These are phyloP conservation scores for Daldinia caldariorum DNA, from an alignment of 495 filamentous ascomycete species.

Conservation along the genomic window DNA sequence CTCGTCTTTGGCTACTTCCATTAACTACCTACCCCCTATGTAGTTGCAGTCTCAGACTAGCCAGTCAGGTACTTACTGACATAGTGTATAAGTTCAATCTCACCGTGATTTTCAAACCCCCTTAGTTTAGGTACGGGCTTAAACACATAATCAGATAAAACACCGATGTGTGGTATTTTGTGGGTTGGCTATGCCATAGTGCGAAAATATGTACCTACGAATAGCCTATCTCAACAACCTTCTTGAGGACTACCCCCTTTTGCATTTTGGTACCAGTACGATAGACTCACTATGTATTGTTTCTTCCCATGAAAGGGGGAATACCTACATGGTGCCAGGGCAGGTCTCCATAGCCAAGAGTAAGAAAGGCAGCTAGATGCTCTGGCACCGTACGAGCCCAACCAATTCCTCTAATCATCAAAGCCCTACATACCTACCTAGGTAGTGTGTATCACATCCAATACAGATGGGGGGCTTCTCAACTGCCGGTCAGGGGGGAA, in stretches of 20 bases:
- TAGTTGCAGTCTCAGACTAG: neutral
- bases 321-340: neutral
- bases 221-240: constrained; percentile 3
- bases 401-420: neutral
- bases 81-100: neutral
- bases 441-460: neutral
- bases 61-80: neutral
- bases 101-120: neutral
- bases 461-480: neutral
- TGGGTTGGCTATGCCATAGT: neutral
- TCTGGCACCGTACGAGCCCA: neutral
- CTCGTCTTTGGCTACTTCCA: neutral
- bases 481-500: constrained; percentile 3
- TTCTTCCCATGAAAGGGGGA: neutral
- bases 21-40: too few species aligned
- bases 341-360: neutral
- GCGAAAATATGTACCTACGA: neutral
- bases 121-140: neutral
- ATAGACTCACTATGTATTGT: neutral
- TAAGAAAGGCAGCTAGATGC: neutral
- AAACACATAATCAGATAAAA: neutral
- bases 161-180: neutral
- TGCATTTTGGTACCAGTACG: neutral
- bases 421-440: neutral
- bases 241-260: neutral